Conservation (phyloP, 2,329 filamentous ascomycete genomes). For the Metarhizium brunneum region DNA sequence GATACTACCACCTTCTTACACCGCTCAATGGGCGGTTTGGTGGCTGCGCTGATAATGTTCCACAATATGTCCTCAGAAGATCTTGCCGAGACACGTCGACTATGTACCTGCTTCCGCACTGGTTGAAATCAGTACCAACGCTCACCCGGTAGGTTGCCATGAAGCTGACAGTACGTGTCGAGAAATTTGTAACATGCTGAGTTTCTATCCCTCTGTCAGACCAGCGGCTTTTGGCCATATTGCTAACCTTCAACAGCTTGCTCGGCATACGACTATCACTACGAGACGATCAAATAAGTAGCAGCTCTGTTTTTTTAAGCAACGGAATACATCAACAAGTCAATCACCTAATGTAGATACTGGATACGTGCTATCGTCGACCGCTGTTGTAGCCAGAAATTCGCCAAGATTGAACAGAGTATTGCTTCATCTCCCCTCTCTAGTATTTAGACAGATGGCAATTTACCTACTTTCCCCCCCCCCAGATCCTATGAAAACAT, state of each 20-base stretch:
- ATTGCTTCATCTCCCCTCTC: too few relatives aligned
- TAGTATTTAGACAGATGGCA: too few relatives aligned
- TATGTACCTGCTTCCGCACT: background rate
- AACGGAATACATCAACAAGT: too few relatives aligned
- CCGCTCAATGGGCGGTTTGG: background rate
- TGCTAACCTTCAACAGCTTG: background rate
- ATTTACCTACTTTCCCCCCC: too few relatives aligned
- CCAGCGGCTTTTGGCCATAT: background rate
- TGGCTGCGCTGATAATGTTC: background rate
- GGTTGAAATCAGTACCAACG: background rate
- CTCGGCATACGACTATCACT: background rate
- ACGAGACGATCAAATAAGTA: background rate
- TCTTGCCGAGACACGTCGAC: background rate
- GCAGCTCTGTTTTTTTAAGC: too few relatives aligned
- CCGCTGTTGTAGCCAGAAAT: too few relatives aligned
- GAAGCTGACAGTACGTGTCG: background rate
- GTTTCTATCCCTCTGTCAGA: background rate
- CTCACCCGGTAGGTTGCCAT: background rate
- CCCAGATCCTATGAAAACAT: background rate
- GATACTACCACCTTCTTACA: background rate
- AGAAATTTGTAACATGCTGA: background rate
- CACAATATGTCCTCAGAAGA: background rate
- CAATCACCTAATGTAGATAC: too few relatives aligned
- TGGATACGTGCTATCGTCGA: too few relatives aligned
- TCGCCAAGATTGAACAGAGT: too few relatives aligned